phyloP scores from a whole-genome alignment of 768 basidiomycete genomes.

The Trametes cingulata region DNA sequence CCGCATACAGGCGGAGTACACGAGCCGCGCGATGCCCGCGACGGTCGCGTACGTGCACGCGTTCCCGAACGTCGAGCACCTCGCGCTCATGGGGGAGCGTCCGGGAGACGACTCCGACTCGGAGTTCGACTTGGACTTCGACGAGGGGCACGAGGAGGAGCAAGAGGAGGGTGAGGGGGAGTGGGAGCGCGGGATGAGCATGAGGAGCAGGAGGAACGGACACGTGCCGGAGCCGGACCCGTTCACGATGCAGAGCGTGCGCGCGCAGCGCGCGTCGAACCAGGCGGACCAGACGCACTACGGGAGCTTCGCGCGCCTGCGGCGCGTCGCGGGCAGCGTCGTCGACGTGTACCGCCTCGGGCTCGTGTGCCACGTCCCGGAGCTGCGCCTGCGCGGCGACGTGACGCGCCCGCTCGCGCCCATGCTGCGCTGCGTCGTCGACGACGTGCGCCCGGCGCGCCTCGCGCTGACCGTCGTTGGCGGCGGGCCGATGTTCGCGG shows the following conservation, averaged over 20 bases:
- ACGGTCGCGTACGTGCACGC: slow-evolving; percentile 7
- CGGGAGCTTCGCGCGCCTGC: slow-evolving; percentile 7
- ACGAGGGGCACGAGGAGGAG: too few relatives aligned
- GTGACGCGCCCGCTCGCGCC: not conserved
- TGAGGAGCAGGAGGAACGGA: not conserved
- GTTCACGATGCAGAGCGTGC: not conserved
- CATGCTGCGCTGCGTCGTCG: not conserved
- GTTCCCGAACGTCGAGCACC: slow-evolving; percentile 9
- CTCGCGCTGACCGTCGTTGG: not conserved
- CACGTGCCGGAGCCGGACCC: not conserved
- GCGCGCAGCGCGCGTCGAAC: not conserved
- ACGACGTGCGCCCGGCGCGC: not conserved
- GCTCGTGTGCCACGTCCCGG: slow-evolving; percentile 7
- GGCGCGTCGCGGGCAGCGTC: slow-evolving; percentile 4
- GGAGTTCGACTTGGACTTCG: not conserved
- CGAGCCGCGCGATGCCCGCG: slow-evolving; percentile 1
- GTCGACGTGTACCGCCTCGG: slow-evolving; percentile 9
- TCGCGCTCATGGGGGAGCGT: not conserved
- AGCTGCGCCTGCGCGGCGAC: not conserved
- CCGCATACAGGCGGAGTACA: not conserved
- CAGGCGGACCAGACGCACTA: slow-evolving; percentile 1
- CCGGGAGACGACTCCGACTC: not conserved
- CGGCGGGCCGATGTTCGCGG: not conserved
- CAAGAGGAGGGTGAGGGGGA: not conserved
- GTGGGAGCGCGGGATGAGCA: not conserved